Conservation (phyloP, 2,329 filamentous ascomycete genomes). For the Beauveria australis region DNA sequence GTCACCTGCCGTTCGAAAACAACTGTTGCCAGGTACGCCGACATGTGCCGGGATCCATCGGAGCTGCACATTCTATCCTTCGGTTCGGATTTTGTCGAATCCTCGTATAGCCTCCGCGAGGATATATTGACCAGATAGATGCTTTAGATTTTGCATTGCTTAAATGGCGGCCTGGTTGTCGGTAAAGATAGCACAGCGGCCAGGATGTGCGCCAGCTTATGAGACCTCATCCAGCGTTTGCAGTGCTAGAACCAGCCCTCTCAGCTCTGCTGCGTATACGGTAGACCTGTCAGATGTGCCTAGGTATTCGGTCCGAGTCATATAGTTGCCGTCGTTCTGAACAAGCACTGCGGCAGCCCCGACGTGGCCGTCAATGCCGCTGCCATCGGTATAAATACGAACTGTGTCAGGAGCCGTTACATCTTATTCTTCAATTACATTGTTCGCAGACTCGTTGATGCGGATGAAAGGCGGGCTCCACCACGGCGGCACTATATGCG, state of each 20-base stretch:
- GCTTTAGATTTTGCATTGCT: conserved; percentile 19
- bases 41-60: conserved; percentile 16
- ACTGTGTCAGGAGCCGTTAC: conserved; percentile 15
- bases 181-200: conserved; percentile 21
- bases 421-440: conserved; percentile 6
- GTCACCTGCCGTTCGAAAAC: no score
- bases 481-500: conserved; percentile 8
- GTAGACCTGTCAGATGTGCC: conserved; percentile 19
- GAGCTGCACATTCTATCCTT: conserved; percentile 13
- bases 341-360: no score
- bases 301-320: conserved; percentile 16
- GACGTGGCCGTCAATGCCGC: not conserved
- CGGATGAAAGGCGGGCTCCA: conserved; percentile 1
- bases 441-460: not conserved
- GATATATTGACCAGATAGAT: conserved; percentile 22
- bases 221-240: conserved; percentile 18
- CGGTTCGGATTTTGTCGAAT: conserved; percentile 12
- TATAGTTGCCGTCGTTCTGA: no score
- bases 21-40: conserved; percentile 14
- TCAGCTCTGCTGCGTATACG: conserved; percentile 22
- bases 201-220: conserved; percentile 5
- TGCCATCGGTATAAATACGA: conserved; percentile 10
- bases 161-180: conserved; percentile 24
- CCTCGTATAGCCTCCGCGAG: conserved; percentile 16
- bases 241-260: conserved; percentile 19